Evolutionary conservation across 768 basidiomycete species (phyloP).

Genomic region (Chalciporus piperatus): DNA sequence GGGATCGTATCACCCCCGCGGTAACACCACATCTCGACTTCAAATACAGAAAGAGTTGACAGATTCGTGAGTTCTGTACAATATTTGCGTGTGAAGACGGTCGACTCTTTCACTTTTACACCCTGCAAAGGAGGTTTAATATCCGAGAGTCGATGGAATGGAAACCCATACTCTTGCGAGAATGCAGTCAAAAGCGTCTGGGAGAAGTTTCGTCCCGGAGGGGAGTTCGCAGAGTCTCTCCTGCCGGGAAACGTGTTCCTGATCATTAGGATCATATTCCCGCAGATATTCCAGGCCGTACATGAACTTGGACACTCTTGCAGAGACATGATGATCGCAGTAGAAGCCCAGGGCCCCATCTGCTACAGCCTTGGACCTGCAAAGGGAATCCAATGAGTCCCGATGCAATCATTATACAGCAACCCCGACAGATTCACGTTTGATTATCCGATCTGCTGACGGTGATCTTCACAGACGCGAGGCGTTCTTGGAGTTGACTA

Average conservation of each 20-base stretch:
- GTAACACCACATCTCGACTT: slow-evolving; percentile 84
- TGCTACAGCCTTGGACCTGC: slow-evolving; percentile 82
- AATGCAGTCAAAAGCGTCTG: slow-evolving; percentile 82
- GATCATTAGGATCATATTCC: slow-evolving; percentile 60
- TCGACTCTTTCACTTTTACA: slow-evolving; percentile 77
- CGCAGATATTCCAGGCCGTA: slow-evolving; percentile 81
- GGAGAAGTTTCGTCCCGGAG: slow-evolving; percentile 72
- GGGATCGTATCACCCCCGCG: slow-evolving; percentile 70
- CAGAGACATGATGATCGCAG: slow-evolving; percentile 80
- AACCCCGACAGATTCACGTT: slow-evolving; percentile 47
- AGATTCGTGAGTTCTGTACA: slow-evolving; percentile 78
- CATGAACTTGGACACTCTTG: slow-evolving; percentile 76
- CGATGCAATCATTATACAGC: not conserved
- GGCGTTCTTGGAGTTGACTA: slow-evolving; percentile 67
- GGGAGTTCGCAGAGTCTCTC: slow-evolving; percentile 72
- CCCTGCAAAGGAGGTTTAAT: slow-evolving; percentile 38
- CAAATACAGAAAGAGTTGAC: slow-evolving; percentile 76
- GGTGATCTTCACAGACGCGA: slow-evolving; percentile 51
- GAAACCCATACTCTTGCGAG: slow-evolving; percentile 53
- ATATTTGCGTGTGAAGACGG: slow-evolving; percentile 78
- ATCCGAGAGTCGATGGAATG: slow-evolving; percentile 1
- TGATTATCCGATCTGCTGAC: slow-evolving; percentile 78
- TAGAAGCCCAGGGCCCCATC: slow-evolving; percentile 84
- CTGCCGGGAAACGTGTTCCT: slow-evolving; percentile 62
- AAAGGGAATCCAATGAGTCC: slow-evolving; percentile 4